phyloP scores from a whole-genome alignment of 495 filamentous ascomycete species.

The Xylaria castorea region DNA sequence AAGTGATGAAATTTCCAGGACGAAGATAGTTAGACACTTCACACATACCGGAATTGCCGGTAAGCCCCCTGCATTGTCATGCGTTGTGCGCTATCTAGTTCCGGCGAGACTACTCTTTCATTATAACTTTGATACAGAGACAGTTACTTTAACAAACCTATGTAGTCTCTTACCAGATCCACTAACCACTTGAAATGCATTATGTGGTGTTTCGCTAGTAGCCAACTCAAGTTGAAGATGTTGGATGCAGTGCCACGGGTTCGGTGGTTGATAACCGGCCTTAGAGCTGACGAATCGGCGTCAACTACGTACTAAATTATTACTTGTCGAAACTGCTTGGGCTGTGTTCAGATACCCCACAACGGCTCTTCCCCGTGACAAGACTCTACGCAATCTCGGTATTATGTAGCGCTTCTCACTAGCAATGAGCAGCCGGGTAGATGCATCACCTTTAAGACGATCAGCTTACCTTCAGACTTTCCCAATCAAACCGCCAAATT shows the following conservation, averaged over 20 bases:
- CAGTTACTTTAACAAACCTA: neutral
- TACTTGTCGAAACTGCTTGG: constrained; percentile 6
- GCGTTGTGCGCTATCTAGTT: neutral
- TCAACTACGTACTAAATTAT: constrained; percentile 10
- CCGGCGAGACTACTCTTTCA: neutral
- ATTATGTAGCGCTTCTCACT: neutral
- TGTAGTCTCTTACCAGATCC: neutral
- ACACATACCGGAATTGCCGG: constrained; percentile 12
- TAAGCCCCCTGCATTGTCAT: neutral
- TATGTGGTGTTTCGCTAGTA: neutral
- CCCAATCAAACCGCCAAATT: neutral
- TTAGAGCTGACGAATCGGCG: constrained; percentile 9
- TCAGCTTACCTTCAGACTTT: constrained; percentile 3
- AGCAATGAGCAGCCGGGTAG: constrained; percentile 11
- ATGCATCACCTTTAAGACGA: constrained; percentile 3
- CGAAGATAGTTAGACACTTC: neutral
- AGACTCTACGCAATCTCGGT: neutral
- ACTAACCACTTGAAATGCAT: neutral
- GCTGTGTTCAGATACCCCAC: constrained; percentile 4
- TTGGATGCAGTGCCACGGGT: neutral
- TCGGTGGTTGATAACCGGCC: neutral
- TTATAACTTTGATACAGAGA: neutral
- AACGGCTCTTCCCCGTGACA: constrained; percentile 7
- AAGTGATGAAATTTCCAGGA: neutral
- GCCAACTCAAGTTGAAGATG: neutral